These are phyloP conservation scores for Pythium phragmitis DNA, from an alignment of 352 stramenopile genomes.

Conservation along the genomic window DNA sequence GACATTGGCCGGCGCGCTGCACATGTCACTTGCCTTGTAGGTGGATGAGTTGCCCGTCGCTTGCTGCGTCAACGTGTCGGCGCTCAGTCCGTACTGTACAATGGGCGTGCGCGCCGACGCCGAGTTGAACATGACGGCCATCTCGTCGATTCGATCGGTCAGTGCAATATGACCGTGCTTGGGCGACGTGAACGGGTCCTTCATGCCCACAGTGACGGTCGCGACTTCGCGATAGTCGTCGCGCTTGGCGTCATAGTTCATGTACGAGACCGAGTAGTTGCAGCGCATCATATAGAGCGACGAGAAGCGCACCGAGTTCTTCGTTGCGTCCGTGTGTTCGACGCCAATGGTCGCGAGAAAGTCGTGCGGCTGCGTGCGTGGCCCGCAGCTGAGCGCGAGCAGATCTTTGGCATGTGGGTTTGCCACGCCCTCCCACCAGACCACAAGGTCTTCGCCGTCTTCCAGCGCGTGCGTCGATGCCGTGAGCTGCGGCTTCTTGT, in stretches of 20 bases:
- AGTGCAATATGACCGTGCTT: conserved; percentile 77
- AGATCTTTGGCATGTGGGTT: conserved; percentile 58
- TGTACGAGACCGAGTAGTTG: conserved; percentile 65
- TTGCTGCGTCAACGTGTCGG: conserved; percentile 27
- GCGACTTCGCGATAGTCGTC: conserved; percentile 41
- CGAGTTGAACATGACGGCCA: conserved; percentile 82
- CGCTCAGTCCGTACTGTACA: conserved; percentile 45
- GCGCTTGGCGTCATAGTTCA: conserved; percentile 47
- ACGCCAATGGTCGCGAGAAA: conserved; percentile 45
- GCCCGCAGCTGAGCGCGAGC: conserved; percentile 67
- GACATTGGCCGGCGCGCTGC: conserved; percentile 54
- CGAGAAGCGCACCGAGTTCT: conserved; percentile 55
- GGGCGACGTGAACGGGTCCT: conserved; percentile 48
- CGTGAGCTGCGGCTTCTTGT: conserved; percentile 21
- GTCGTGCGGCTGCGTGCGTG: conserved; percentile 46
- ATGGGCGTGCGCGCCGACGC: conserved; percentile 48
- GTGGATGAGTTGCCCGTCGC: conserved; percentile 48
- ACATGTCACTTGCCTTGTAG: conserved; percentile 72
- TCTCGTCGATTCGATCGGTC: conserved; percentile 51
- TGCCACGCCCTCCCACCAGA: conserved; percentile 56
- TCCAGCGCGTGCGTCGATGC: conserved; percentile 46
- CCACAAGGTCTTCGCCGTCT: conserved; percentile 71
- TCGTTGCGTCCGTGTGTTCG: conserved; percentile 25
- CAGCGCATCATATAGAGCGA: conserved; percentile 79
- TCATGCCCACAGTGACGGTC: conserved; percentile 50